phyloP scores from a whole-genome alignment of 2,329 filamentous ascomycete genomes.

The Cladosporium sp. region DNA sequence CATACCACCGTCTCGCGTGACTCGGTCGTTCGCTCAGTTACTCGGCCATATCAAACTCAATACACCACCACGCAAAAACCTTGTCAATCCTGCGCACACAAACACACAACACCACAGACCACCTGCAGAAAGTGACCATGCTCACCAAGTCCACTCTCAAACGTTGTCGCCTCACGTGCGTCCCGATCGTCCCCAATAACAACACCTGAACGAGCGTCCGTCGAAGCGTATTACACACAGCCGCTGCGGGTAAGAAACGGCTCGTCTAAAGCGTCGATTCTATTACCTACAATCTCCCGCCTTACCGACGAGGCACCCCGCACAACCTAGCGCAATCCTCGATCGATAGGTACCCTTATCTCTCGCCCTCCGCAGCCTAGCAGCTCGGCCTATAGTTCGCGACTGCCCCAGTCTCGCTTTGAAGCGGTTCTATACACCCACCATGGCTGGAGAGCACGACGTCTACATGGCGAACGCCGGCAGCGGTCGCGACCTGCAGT shows the following conservation, averaged over 20 bases:
- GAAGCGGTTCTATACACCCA: conserved; percentile 14
- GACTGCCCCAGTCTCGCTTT: conserved; percentile 12
- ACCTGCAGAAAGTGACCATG: conserved; percentile 15
- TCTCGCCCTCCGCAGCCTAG: conserved; percentile 1
- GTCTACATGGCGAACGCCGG: conserved; percentile 9
- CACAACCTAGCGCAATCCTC: conserved; percentile 1
- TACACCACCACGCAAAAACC: not conserved
- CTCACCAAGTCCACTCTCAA: conserved; percentile 15
- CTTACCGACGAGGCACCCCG: not conserved
- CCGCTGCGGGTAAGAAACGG: not conserved
- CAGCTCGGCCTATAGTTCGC: conserved; percentile 3
- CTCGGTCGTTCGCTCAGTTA: not conserved
- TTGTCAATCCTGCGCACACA: not conserved
- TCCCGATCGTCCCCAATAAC: conserved; percentile 27
- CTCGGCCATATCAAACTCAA: not conserved
- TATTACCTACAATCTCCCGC: not conserved
- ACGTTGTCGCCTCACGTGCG: conserved; percentile 14
- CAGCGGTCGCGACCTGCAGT: not conserved
- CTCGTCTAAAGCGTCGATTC: not conserved
- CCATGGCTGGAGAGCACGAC: conserved; percentile 9
- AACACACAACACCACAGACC: not conserved
- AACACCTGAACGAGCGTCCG: conserved; percentile 19
- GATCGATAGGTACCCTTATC: not conserved
- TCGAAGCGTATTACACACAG: not conserved
- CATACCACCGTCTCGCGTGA: conserved; percentile 73